A percentile compares a stretch with the other conserved stretches of the same genome.
Conservation (phyloP, 2,329 filamentous ascomycete species). For the Beauveria caledonica region DNA sequence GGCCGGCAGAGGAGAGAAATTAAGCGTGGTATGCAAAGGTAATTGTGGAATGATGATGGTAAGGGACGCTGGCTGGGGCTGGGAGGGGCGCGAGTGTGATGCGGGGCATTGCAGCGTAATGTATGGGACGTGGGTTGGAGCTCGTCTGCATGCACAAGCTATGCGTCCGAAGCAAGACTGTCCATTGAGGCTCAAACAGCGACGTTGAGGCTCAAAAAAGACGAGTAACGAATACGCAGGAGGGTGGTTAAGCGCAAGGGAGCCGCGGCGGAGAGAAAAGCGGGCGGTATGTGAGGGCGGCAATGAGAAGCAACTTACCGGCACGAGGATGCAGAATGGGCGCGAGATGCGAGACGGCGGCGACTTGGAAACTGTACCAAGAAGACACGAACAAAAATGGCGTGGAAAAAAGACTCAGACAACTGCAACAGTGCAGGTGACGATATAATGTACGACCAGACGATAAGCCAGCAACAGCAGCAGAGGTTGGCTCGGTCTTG, state of each 20-base stretch:
- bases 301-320: constrained; percentile 9
- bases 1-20: not conserved
- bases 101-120: constrained; percentile 11
- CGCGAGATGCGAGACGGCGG: not conserved
- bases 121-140: constrained; percentile 7
- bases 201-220: not conserved
- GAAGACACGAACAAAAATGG: not conserved
- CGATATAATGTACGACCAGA: not conserved
- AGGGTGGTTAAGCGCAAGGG: not conserved
- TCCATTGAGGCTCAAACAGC: constrained; percentile 1
- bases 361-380: not conserved
- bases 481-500: not conserved
- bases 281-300: constrained; percentile 1
- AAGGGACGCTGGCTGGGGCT: constrained; percentile 6
- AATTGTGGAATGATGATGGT: constrained; percentile 10
- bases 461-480: not conserved
- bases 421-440: not conserved
- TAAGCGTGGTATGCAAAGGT: not conserved
- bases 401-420: not conserved
- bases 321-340: constrained; percentile 1
- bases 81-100: constrained; percentile 12
- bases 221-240: not conserved
- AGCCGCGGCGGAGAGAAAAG: not conserved
- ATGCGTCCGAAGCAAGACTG: not conserved
- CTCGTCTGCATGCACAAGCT: constrained; percentile 8